Conservation (phyloP, 179 eudicot genomes). For the Spergularia azorica region DNA sequence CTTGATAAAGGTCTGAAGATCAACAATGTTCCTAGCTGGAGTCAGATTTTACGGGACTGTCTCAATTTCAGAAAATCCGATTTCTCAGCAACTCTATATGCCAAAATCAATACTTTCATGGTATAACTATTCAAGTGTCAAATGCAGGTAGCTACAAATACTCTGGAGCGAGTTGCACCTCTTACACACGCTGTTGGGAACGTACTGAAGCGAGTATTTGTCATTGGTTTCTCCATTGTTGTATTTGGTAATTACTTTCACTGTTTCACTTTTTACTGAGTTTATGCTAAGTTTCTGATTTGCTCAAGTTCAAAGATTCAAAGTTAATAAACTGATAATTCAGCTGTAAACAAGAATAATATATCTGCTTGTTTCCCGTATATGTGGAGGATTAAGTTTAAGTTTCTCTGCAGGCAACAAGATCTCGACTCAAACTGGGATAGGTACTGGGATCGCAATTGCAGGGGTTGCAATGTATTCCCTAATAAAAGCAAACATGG, state of each 20-base stretch:
- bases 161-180: constrained; percentile 32
- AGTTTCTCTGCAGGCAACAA: constrained; percentile 22
- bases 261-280: not conserved
- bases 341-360: too few relatives aligned
- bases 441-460: constrained; percentile 30
- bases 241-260: constrained; percentile 25
- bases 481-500: constrained; percentile 29
- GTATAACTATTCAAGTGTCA: not conserved
- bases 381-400: not conserved
- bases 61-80: too few relatives aligned
- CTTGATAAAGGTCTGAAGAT: too few relatives aligned
- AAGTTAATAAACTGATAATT: not conserved
- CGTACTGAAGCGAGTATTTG: constrained; percentile 30
- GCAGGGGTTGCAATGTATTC: constrained; percentile 31
- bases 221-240: constrained; percentile 32
- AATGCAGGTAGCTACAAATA: constrained; percentile 32
- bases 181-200: constrained; percentile 32
- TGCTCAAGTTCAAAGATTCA: not conserved
- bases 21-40: too few relatives aligned
- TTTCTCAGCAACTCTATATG: not conserved
- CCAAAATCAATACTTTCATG: not conserved
- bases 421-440: constrained; percentile 31
- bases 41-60: too few relatives aligned
- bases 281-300: not conserved
- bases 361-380: too few relatives aligned